These are phyloP conservation scores for Aspergillus novofumigatus DNA, from an alignment of 2,329 filamentous ascomycete species.

Conservation along the genomic window DNA sequence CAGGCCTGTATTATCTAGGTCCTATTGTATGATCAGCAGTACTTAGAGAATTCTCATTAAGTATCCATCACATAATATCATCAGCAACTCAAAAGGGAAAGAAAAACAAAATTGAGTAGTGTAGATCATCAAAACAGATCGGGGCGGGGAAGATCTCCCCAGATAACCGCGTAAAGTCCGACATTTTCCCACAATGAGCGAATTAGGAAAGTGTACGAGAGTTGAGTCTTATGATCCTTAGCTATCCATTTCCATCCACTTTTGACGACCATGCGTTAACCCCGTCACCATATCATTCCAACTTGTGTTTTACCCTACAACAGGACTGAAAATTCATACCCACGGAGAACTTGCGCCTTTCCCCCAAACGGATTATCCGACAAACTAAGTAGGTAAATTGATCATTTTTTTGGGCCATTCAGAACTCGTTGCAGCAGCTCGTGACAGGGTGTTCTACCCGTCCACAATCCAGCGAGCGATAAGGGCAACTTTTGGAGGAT, in stretches of 20 bases:
- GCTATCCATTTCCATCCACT: no score
- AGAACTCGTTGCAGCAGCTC: not conserved
- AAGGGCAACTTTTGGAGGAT: not conserved
- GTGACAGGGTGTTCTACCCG: not conserved
- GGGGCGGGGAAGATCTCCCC: constrained; percentile 18
- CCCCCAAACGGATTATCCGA: not conserved
- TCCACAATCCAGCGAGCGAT: not conserved
- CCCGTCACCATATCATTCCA: no score
- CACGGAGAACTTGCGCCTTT: no score
- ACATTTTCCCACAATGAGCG: no score
- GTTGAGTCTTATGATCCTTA: no score
- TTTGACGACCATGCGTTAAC: no score
- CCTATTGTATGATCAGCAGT: not conserved
- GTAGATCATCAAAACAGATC: constrained; percentile 3
- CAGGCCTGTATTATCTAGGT: no score
- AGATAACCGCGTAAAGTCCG: not conserved
- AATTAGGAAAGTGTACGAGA: no score
- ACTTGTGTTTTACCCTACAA: no score
- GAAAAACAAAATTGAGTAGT: not conserved
- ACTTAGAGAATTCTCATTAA: not conserved
- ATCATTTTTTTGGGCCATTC: not conserved
- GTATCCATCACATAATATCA: no score
- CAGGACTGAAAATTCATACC: no score
- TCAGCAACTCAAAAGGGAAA: not conserved
- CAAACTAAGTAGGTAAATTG: not conserved